Base-by-base conservation (phyloP, 2,329 filamentous ascomycete species). In the Tolypocladium amazonense region DNA sequence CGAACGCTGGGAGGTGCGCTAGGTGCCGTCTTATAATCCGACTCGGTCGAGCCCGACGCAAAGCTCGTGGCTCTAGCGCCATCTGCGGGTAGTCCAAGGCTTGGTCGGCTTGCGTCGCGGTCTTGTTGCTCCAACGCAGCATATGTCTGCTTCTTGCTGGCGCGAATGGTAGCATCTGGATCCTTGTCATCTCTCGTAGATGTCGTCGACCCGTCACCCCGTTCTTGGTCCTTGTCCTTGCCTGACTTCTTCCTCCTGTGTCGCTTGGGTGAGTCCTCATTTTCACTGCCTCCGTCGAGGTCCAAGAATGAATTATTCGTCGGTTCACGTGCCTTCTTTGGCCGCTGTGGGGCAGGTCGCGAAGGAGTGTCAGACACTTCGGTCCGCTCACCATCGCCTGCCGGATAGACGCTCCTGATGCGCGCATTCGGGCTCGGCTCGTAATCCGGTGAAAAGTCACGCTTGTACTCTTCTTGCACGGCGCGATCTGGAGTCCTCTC, bases 381-480 rank as follows among this genome's bases (percentile, higher is more conserved):
- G 43, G 57, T 39, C 45, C 58, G 56, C 39, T 67, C 63, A 55
- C 68, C 63, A 18, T 72, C 71, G 12, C 78, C 76, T 43, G 76
- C 77, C 6, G 79, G 74, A 58, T 79, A 77, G 41, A 89, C 83
- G n/a, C 81, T 75, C 58, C 87, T 82, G 47, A 91, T 88, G n/a
- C 84, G 85, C 35, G 88, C 87, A 69, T 84, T 87, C 45, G 85
- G 83, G 62, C 86, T 85, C 15, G 88, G 88, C 54, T 88, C 87
- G 71, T 92, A 92, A 58, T 88, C 87, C 15, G 87, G 87, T 23
- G 89, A 91, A 69, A 92, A 91, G 2, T 87, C 85, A 63, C 84
- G 78, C 43, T 78, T 73, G 57, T 74, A 77, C 25, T 74, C 64
- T 65, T 71, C 60, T 56, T 66, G 65, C 15, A 71, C 71, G 6